These are phyloP conservation scores for Botryotinia globosa DNA, from an alignment of 2,329 filamentous ascomycete species.

Conservation along the genomic window DNA sequence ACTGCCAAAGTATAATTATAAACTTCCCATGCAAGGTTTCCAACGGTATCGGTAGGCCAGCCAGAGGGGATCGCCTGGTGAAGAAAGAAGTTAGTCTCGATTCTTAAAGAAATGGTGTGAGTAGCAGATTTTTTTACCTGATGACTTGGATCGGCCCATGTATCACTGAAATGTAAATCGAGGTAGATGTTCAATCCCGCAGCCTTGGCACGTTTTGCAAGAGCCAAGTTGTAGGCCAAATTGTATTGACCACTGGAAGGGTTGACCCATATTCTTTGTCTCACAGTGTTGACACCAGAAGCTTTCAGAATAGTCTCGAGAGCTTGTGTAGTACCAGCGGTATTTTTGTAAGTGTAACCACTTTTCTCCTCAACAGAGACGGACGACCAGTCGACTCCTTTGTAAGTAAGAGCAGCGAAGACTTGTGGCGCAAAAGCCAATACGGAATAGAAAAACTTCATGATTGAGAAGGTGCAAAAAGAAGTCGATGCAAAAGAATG, in stretches of 20 bases:
- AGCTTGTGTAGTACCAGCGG: constrained; percentile 49
- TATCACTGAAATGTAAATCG: constrained; percentile 66
- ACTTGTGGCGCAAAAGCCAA: constrained; percentile 20
- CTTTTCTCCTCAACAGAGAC: constrained; percentile 59
- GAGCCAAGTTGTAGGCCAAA: constrained; percentile 65
- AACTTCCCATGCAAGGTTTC: constrained; percentile 57
- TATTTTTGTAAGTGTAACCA: constrained; percentile 59
- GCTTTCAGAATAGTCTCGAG: constrained; percentile 62
- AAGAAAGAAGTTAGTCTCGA: constrained; percentile 2
- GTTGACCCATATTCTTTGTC: constrained; percentile 71
- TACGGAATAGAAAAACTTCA: constrained; percentile 14
- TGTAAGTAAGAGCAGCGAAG: constrained; percentile 52
- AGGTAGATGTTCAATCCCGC: constrained; percentile 58
- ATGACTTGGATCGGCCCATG: constrained; percentile 66
- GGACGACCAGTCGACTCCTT: constrained; percentile 70
- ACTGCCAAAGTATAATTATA: constrained; percentile 68
- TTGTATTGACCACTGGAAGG: constrained; percentile 63
- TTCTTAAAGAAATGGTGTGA: not conserved
- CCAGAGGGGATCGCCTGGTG: constrained; percentile 53
- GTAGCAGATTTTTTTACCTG: constrained; percentile 44
- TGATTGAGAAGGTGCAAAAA: not conserved
- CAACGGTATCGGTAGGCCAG: constrained; percentile 58
- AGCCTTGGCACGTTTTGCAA: constrained; percentile 63
- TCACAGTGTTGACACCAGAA: constrained; percentile 65
- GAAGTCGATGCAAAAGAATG: not conserved